These are phyloP conservation scores for Pezicula rhizophila DNA, from an alignment of 2,329 filamentous ascomycete genomes.

Conservation along the genomic window DNA sequence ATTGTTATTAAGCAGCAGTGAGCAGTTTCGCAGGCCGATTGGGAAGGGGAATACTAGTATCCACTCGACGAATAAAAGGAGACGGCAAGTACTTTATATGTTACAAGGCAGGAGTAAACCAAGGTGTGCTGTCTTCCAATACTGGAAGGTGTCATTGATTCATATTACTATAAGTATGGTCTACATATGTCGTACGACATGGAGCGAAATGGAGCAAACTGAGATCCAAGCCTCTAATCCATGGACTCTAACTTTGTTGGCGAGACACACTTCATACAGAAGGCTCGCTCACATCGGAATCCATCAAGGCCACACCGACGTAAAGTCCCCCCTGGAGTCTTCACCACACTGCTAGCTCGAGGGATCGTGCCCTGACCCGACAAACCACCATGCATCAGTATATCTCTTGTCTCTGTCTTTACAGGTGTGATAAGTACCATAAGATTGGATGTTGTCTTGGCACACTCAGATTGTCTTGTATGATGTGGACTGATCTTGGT, in stretches of 20 bases:
- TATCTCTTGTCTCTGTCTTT: neutral
- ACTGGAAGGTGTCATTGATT: no score
- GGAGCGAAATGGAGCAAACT: no score
- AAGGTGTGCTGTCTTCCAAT: no score
- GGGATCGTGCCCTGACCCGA: neutral
- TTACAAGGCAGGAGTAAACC: no score
- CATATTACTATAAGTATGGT: no score
- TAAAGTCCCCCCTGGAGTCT: conserved; percentile 44
- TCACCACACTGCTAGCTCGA: conserved; percentile 18
- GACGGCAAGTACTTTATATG: no score
- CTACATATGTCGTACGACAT: no score
- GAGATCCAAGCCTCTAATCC: neutral
- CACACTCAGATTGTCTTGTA: neutral
- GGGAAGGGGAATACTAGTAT: no score
- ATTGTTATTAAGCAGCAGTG: no score
- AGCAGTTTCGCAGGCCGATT: no score
- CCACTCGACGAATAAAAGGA: no score
- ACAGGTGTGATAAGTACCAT: conserved; percentile 7
- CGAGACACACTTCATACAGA: conserved; percentile 49
- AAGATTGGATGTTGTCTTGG: neutral
- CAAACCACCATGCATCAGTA: neutral
- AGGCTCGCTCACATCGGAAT: conserved; percentile 49
- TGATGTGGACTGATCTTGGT: neutral
- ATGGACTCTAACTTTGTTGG: neutral
- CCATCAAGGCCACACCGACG: conserved; percentile 49